Evolutionary conservation across 306 rosid genomes (phyloP), one percentile per base, ranked within the genome.

Genomic region (Ceratonia siliqua): DNA sequence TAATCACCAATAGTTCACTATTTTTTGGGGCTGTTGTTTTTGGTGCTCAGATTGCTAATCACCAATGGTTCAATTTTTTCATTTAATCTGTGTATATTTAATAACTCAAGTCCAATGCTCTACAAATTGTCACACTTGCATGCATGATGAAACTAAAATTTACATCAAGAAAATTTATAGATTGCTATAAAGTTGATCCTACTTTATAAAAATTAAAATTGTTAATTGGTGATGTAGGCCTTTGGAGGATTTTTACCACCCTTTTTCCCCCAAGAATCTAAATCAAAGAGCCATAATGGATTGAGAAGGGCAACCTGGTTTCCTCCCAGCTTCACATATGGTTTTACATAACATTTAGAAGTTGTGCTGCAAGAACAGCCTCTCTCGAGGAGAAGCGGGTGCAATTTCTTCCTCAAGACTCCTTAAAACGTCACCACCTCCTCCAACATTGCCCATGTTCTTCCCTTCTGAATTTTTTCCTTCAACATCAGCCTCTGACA

Each of bases 371-470:
- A 94, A 90, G 88, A 88, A 94, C 81, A 91, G 53, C 76, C 87
- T 90, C 74, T 94, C 88, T 58, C 80, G 83, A 35, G 98, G 98
- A 55, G 98, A 94, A 82, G 98, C 98, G 15, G 97, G 97, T 20
- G 93, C 92, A 83, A 90, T 94, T 85, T 94, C 98, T 85, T 94
- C 98, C 75, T 91, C 96, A 82, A 94, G 88, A 73, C 96, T 94
- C 84, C 87, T 88, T 84, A 94, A 85, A 68, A 90, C 96, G 43
- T 91, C 98, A 73, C 89, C 91, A 39, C 70, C 84, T 35, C 61
- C 77, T 6, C 84, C 85, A 18, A 80, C 81, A 66, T 55, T 56
- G 55, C 91, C 88, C 8, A 75, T 41, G 74, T 86, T 89, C 83
- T 80, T 91, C 2, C 67, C 87, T 65, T 94, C 97, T 2, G 32